Percentiles rank a stretch among this genome's conserved stretches.
phyloP scores from a whole-genome alignment of 345 rosid species.

The Eucalyptus victrix region DNA sequence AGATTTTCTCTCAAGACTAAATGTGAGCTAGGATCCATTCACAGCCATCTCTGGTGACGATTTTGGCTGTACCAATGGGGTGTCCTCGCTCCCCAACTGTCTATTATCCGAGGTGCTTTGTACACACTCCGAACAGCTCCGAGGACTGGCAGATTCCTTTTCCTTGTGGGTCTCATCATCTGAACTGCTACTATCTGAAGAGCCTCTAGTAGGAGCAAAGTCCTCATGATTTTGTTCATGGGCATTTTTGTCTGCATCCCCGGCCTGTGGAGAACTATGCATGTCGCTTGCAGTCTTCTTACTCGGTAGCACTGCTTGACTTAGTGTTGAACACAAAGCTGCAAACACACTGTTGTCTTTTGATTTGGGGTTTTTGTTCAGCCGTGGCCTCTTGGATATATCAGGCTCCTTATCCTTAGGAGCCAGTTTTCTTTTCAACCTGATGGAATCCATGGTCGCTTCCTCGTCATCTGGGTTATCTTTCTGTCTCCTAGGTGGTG shows the following conservation, averaged over 20 bases:
- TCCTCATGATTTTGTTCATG: conserved; percentile 15
- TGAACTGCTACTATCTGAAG: conserved; percentile 13
- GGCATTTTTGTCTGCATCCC: not conserved
- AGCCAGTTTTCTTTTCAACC: conserved; percentile 61
- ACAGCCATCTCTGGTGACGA: conserved; percentile 90
- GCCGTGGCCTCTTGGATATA: conserved; percentile 44
- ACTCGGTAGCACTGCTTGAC: conserved; percentile 74
- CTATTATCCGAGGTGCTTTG: conserved; percentile 34
- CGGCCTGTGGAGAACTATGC: conserved; percentile 5
- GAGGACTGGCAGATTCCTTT: conserved; percentile 30
- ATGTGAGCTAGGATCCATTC: conserved; percentile 52
- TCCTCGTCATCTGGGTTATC: conserved; percentile 57
- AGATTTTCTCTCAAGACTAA: not conserved
- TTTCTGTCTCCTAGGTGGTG: conserved; percentile 74
- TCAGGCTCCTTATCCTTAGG: conserved; percentile 56
- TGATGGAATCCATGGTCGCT: conserved; percentile 44
- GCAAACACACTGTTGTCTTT: conserved; percentile 61
- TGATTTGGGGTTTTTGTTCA: conserved; percentile 46
- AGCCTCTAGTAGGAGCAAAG: conserved; percentile 11
- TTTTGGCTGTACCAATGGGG: conserved; percentile 46
- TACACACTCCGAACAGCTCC: conserved; percentile 42
- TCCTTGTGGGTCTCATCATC: conserved; percentile 39
- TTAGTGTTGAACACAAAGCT: conserved; percentile 69
- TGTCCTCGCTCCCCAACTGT: conserved; percentile 55
- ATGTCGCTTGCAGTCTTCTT: conserved; percentile 31